Conservation (phyloP, 257 asterid species). For the Petrea volubilis region DNA sequence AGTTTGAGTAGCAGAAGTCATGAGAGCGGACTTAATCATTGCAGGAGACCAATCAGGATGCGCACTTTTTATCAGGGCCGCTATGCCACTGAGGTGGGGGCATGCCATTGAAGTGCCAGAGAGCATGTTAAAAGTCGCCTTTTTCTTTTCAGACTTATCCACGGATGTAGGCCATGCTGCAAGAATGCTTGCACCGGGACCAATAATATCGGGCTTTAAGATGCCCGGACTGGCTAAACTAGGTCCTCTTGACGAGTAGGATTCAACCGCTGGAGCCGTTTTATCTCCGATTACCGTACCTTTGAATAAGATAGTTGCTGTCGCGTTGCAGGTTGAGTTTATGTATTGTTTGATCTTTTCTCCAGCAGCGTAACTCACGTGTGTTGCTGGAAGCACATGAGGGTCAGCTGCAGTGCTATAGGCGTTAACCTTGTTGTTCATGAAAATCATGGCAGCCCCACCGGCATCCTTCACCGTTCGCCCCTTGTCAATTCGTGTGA, state of each 20-base stretch:
- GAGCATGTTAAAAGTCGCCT: constrained; percentile 16
- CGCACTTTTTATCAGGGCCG: constrained; percentile 27
- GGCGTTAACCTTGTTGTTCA: constrained; percentile 13
- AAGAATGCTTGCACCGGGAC: constrained; percentile 35
- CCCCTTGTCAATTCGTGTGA: constrained; percentile 20
- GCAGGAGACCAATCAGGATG: constrained; percentile 48
- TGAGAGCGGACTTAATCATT: constrained; percentile 36
- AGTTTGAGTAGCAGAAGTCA: constrained; percentile 30
- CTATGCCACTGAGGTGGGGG: constrained; percentile 45
- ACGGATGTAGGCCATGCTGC: constrained; percentile 33
- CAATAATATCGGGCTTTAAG: constrained; percentile 38
- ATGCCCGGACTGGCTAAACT: constrained; percentile 26
- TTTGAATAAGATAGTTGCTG: constrained; percentile 22
- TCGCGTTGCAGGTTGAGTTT: constrained; percentile 17
- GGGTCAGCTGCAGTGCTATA: constrained; percentile 11
- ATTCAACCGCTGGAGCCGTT: constrained; percentile 22
- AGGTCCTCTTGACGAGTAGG: constrained; percentile 42
- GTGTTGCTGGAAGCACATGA: constrained; percentile 28
- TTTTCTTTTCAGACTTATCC: not conserved
- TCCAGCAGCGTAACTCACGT: constrained; percentile 26
- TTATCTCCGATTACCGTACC: constrained; percentile 29
- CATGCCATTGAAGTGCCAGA: constrained; percentile 45
- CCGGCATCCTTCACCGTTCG: constrained; percentile 33
- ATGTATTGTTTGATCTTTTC: constrained; percentile 26
- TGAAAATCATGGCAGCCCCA: constrained; percentile 40